A percentile compares a stretch with the other conserved stretches of the same genome.
Conservation (phyloP, 2,329 filamentous ascomycete species). For the Cadophora sp. region DNA sequence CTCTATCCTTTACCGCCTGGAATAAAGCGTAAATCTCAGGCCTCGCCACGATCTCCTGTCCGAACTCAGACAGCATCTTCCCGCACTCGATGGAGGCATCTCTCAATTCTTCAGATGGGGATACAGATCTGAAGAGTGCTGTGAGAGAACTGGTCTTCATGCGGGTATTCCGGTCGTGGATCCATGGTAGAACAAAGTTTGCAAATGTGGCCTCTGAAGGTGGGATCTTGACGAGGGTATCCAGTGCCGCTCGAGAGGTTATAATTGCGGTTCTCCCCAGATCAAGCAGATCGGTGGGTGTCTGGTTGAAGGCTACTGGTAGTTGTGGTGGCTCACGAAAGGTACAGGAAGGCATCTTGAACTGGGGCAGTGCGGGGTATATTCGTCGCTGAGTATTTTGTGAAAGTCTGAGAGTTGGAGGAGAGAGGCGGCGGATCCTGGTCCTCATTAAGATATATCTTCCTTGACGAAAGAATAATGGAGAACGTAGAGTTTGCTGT, state of each 20-base stretch:
- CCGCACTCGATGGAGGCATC: slow-evolving; percentile 17
- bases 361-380: neutral
- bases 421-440: neutral
- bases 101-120: slow-evolving; percentile 10
- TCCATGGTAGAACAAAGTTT: slow-evolving; percentile 18
- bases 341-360: neutral
- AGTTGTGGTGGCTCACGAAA: slow-evolving; percentile 18
- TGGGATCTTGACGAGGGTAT: slow-evolving; percentile 7
- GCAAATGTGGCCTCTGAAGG: slow-evolving; percentile 14
- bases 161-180: slow-evolving; percentile 14
- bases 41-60: slow-evolving; percentile 11
- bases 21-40: slow-evolving; percentile 16
- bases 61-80: slow-evolving; percentile 12
- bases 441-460: neutral
- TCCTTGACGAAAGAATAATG: neutral
- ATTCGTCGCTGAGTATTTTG: too few species aligned
- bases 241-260: slow-evolving; percentile 7
- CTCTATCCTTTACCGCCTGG: slow-evolving; percentile 18
- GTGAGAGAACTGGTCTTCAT: slow-evolving; percentile 10
- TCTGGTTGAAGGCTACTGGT: slow-evolving; percentile 15
- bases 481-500: too few species aligned
- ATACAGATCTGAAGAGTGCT: slow-evolving; percentile 13
- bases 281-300: neutral
- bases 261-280: neutral
- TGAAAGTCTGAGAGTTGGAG: neutral